These are phyloP conservation scores for Oxytropis ochrocephala DNA, from an alignment of 306 rosid species.

Conservation along the genomic window DNA sequence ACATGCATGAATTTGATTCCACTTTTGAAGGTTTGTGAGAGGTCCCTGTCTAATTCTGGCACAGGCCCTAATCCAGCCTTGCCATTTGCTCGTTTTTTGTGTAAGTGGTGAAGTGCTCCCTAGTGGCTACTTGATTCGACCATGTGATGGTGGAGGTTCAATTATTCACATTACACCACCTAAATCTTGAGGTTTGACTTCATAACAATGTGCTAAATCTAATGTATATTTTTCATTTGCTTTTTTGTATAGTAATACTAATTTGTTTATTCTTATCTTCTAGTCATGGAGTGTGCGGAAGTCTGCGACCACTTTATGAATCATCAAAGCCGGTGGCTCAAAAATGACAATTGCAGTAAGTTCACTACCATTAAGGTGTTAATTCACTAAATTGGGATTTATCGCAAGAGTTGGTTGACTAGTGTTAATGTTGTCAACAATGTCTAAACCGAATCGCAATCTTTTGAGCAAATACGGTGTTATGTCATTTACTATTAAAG, in stretches of 20 bases:
- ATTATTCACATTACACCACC: slow-evolving; percentile 90
- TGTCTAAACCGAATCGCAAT: not conserved
- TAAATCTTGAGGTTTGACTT: slow-evolving; percentile 80
- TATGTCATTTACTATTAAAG: not conserved
- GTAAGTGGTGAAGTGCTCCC: slow-evolving; percentile 88
- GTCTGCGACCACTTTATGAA: slow-evolving; percentile 94
- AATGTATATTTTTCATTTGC: not conserved
- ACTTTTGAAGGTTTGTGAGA: slow-evolving; percentile 74
- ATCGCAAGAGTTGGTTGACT: not conserved
- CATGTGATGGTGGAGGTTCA: slow-evolving; percentile 98
- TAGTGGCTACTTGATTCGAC: slow-evolving; percentile 92
- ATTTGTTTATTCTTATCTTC: slow-evolving; percentile 1
- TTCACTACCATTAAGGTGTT: not conserved
- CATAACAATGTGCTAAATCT: not conserved
- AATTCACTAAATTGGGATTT: not conserved
- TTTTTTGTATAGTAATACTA: not conserved
- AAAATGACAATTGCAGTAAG: slow-evolving; percentile 90
- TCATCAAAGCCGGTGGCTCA: slow-evolving; percentile 90
- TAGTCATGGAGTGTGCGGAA: slow-evolving; percentile 97
- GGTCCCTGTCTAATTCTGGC: slow-evolving; percentile 93
- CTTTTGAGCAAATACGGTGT: not conserved
- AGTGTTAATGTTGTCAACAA: not conserved
- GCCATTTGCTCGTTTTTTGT: slow-evolving; percentile 75
- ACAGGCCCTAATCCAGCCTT: slow-evolving; percentile 72
- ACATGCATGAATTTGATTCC: not conserved